A percentile compares a stretch with the other conserved stretches of the same genome.
These are phyloP conservation scores for Cinnamomum micranthum DNA, from an alignment of 164 flowering plant genomes.

Conservation along the genomic window DNA sequence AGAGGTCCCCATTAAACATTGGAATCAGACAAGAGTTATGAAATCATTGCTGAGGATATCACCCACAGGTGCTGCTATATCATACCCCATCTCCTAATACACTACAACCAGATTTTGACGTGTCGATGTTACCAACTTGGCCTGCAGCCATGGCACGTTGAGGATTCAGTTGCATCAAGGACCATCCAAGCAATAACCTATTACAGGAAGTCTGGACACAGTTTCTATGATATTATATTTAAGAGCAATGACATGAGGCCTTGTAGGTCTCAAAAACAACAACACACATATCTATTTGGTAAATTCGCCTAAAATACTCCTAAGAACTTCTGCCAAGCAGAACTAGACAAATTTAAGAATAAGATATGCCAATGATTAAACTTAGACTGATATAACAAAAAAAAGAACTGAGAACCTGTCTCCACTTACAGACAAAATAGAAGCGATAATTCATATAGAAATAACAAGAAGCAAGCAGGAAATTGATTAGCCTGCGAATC, in stretches of 20 bases:
- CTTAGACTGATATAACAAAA: neutral
- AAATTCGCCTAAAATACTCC: slow-evolving; percentile 2
- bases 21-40: slow-evolving; percentile 1
- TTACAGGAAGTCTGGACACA: neutral
- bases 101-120: neutral
- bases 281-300: neutral
- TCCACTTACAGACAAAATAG: neutral
- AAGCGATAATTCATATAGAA: neutral
- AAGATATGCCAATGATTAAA: neutral
- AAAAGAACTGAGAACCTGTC: neutral
- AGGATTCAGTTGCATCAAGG: neutral
- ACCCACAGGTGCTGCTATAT: neutral
- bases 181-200: neutral
- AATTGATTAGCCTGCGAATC: neutral
- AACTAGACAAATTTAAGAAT: neutral
- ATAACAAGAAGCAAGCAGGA: neutral
- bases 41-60: slow-evolving; percentile 2
- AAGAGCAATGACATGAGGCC: neutral
- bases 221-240: neutral
- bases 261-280: neutral
- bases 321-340: slow-evolving; percentile 11
- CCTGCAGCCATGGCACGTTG: slow-evolving; percentile 1
- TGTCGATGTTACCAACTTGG: slow-evolving; percentile 6
- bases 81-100: neutral
- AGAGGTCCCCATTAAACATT: neutral